Percentiles rank a stretch among this genome's conserved stretches.
Conservation (phyloP, 768 basidiomycete genomes). For the Psilocybe cyanescens region DNA sequence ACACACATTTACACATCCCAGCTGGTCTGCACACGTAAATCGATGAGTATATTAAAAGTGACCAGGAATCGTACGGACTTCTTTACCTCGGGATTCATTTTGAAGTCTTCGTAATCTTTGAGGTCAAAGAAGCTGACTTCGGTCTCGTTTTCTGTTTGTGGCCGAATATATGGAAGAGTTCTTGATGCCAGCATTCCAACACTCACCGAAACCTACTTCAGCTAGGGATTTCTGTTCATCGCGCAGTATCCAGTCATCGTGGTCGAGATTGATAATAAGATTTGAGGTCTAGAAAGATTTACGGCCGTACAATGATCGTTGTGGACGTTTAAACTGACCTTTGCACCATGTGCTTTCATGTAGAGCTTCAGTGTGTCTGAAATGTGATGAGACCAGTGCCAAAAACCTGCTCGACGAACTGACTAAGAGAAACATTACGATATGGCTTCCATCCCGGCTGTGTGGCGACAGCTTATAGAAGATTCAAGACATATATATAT, state of each 20-base stretch:
- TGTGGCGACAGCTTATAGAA: conserved; percentile 63
- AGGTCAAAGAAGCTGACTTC: conserved; percentile 93
- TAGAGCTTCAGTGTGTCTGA: conserved; percentile 95
- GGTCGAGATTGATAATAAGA: conserved; percentile 96
- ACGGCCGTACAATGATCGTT: neutral
- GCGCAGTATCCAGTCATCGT: conserved; percentile 90
- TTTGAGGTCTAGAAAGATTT: conserved; percentile 76
- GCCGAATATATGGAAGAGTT: neutral
- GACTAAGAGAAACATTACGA: conserved; percentile 72
- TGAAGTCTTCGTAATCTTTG: conserved; percentile 79
- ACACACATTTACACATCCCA: conserved; percentile 42
- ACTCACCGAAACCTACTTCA: conserved; percentile 77
- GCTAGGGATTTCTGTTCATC: conserved; percentile 70
- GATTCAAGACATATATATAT: neutral
- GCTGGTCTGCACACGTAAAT: conserved; percentile 39
- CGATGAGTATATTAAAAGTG: conserved; percentile 5
- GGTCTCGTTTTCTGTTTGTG: conserved; percentile 83
- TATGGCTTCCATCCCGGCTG: conserved; percentile 91
- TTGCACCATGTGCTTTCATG: conserved; percentile 92
- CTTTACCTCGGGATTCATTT: conserved; percentile 78
- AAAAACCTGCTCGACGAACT: conserved; percentile 8
- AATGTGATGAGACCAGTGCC: conserved; percentile 8
- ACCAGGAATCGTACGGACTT: neutral
- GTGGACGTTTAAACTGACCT: conserved; percentile 52
- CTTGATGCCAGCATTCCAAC: too few relatives aligned